Evolutionary conservation across 306 rosid species (phyloP).

Genomic region (Fagus sylvatica): DNA sequence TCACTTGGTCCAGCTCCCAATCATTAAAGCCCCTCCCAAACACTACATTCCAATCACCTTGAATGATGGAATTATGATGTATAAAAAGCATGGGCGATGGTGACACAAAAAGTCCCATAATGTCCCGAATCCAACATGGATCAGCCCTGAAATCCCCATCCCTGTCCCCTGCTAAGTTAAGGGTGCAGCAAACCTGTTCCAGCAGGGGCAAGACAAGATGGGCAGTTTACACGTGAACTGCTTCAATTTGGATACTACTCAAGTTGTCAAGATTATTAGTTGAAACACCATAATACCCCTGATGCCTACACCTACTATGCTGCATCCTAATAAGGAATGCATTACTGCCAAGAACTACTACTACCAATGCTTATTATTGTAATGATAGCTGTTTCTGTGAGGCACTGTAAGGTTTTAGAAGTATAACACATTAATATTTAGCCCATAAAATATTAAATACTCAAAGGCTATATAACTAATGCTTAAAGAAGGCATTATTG

Average conservation of each 20-base stretch:
- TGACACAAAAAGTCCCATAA: not conserved
- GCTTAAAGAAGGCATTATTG: no score
- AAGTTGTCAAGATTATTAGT: not conserved
- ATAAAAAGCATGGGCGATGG: not conserved
- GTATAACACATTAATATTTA: not conserved
- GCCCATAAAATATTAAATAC: not conserved
- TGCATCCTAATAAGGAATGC: not conserved
- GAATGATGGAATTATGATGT: not conserved
- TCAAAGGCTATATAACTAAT: no score
- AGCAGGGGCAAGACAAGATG: not conserved
- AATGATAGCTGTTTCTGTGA: slow-evolving; percentile 9
- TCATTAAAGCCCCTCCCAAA: no score
- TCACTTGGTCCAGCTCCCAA: no score
- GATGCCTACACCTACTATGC: not conserved
- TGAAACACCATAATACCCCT: not conserved
- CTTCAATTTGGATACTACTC: not conserved
- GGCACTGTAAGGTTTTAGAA: slow-evolving; percentile 1
- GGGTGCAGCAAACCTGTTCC: not conserved
- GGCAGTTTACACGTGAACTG: not conserved
- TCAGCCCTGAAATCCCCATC: not conserved
- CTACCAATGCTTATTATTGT: not conserved
- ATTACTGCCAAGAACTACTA: not conserved
- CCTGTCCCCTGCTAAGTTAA: not conserved
- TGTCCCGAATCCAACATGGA: not conserved
- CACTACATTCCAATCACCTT: not conserved